Evolutionary conservation across 2,329 filamentous ascomycete genomes (phyloP).

Genomic region (Aspergillus felis): DNA sequence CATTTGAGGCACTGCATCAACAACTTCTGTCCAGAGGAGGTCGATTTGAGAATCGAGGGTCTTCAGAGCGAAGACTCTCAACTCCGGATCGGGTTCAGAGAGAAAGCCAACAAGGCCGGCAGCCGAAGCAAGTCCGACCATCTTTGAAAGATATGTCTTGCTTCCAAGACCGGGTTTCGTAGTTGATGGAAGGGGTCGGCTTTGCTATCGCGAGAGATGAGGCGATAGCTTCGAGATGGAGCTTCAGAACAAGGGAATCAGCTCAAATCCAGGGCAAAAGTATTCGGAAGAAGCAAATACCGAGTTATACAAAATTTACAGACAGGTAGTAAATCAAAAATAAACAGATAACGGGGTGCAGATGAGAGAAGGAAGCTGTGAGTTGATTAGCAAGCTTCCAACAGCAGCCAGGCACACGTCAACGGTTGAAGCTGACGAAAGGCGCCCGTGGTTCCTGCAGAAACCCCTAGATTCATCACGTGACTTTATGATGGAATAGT

Average conservation of each 20-base stretch:
- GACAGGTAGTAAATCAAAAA: constrained; percentile 14
- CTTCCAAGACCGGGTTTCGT: constrained; percentile 7
- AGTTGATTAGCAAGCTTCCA: constrained; percentile 15
- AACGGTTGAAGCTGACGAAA: constrained; percentile 28
- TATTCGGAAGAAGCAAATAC: constrained; percentile 13
- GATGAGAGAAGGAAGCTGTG: constrained; percentile 13
- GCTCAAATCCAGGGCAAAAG: constrained; percentile 13
- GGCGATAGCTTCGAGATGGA: constrained; percentile 29
- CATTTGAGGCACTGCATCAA: constrained; percentile 89
- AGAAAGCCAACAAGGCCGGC: constrained; percentile 94
- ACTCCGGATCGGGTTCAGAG: constrained; percentile 86
- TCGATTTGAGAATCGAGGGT: constrained; percentile 96
- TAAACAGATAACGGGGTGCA: constrained; percentile 22
- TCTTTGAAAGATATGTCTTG: constrained; percentile 41
- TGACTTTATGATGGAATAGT: constrained; percentile 14
- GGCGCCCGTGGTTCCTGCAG: constrained; percentile 24
- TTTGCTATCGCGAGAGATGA: constrained; percentile 26
- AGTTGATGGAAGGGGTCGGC: constrained; percentile 9
- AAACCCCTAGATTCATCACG: constrained; percentile 21
- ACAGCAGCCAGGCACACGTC: constrained; percentile 28
- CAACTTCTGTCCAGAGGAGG: constrained; percentile 95
- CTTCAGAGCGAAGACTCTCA: constrained; percentile 92
- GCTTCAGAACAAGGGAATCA: constrained; percentile 21
- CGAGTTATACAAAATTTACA: constrained; percentile 19
- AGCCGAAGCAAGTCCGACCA: constrained; percentile 92